These are phyloP conservation scores for Oryza brachyantha DNA, from an alignment of 176 grass and related monocot species.

Conservation along the genomic window DNA sequence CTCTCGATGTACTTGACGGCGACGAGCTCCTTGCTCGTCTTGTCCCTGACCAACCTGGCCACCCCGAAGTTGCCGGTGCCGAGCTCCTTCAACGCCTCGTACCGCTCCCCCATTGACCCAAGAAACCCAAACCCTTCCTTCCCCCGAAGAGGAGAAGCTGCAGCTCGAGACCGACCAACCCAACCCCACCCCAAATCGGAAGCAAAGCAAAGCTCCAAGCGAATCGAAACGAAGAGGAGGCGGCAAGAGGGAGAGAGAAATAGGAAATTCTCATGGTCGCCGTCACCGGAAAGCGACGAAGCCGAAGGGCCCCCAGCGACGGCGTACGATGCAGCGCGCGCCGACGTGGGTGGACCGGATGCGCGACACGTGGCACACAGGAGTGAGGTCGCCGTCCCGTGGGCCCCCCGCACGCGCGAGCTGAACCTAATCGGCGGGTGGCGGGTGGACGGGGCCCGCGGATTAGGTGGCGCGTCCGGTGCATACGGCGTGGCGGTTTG, in stretches of 20 bases:
- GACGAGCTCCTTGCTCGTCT: constrained; percentile 75
- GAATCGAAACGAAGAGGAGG: not conserved
- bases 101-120: constrained; percentile 70
- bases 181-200: constrained; percentile 14
- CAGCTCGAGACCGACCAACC: not conserved
- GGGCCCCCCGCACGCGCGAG: not conserved
- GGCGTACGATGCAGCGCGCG: not conserved
- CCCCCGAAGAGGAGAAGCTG: not conserved
- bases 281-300: constrained; percentile 42
- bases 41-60: constrained; percentile 82
- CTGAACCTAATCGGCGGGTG: not conserved
- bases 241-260: not conserved
- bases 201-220: not conserved
- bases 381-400: constrained; percentile 11
- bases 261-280: constrained; percentile 34
- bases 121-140: constrained; percentile 1
- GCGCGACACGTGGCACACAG: not conserved
- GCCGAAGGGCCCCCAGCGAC: constrained; percentile 13
- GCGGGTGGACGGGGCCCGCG: not conserved
- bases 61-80: constrained; percentile 91
- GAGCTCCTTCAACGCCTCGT: constrained; percentile 83
- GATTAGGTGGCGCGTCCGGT: constrained; percentile 2
- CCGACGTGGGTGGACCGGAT: not conserved
- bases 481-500: constrained; percentile 18
- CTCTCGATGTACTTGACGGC: constrained; percentile 98